phyloP scores from a whole-genome alignment of 129 eudicot species.

The Helichrysum umbraculigerum region DNA sequence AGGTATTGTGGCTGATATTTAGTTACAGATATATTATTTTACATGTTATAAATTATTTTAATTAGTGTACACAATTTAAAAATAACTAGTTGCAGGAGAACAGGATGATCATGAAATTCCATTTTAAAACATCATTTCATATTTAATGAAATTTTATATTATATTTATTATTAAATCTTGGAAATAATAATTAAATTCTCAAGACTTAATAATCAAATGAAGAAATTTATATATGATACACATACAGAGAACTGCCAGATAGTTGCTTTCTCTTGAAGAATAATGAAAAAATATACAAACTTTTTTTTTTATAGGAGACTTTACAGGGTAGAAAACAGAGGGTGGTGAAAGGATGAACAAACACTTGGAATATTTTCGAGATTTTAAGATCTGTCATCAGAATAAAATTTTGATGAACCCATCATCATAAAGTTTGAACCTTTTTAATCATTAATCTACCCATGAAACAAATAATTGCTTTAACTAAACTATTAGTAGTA shows the following conservation, averaged over 20 bases:
- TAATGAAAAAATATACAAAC: conserved; percentile 11
- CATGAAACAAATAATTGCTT: conserved; percentile 7
- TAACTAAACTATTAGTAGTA: too few relatives aligned
- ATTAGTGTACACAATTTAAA: conserved; percentile 15
- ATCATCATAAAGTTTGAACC: conserved; percentile 8
- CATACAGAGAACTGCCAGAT: conserved; percentile 32
- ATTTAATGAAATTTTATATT: background rate
- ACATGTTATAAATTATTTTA: background rate
- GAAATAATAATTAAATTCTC: background rate
- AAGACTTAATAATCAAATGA: background rate
- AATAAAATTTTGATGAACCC: conserved; percentile 17
- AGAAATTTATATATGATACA: background rate
- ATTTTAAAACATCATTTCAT: too few relatives aligned
- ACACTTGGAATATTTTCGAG: conserved; percentile 24
- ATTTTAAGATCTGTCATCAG: conserved; percentile 32
- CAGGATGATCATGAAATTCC: too few relatives aligned
- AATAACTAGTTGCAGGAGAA: conserved; percentile 65
- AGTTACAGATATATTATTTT: background rate
- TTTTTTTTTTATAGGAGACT: conserved; percentile 35
- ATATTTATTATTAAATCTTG: background rate
- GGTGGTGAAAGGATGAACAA: conserved; percentile 37
- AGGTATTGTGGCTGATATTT: conserved; percentile 27
- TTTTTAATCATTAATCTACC: conserved; percentile 5
- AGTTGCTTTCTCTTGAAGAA: conserved; percentile 39
- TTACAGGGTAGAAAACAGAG: conserved; percentile 59